Base-by-base conservation (phyloP, 495 filamentous ascomycete species). In the Trichoderma virens region DNA sequence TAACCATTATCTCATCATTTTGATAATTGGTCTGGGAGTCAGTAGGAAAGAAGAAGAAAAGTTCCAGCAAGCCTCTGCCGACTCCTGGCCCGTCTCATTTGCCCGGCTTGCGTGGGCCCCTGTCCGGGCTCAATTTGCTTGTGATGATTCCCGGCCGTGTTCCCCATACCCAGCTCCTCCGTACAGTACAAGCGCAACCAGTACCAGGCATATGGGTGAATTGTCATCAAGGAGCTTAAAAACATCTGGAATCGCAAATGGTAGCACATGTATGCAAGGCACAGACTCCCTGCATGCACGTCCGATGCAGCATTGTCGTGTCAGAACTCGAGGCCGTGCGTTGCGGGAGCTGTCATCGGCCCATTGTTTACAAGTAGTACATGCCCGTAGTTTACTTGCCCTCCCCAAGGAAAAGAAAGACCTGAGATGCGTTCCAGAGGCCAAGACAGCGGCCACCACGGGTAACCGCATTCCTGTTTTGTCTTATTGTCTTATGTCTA, bases 51-150 rank as follows among this genome's bases (percentile, higher is more conserved):
- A 0, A 56, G 25, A 27, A n/a, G 20, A 56, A 13, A 27, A 30
- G 51, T 56, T 47, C 43, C 51, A 56, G 9, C 5, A 4, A 23
- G 5, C 16, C 27, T 11, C 11, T 56, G 25, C n/a, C 51, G 51
- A 56, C 51, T 56, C 51, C 51, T 27, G 51, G 51, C n/a, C 28
- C 51, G 11, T 56, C 25, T 56, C 51, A 56, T 56, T 30, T 56
- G 16, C 23, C 11, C 23, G 25, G 51, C 23, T 7, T 56, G 27
- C 51, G 51, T 27, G 25, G 11, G 51, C 51, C 51, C 51, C 27
- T 56, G 51, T 56, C 51, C 45, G 16, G 11, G 23, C 51, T 1
- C 9, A 27, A 56, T 56, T 56, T 56, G 51, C 51, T 30, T 7
- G 23, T 20, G 45, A 30, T 2, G 23, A 56, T 14, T n/a, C 9